Evolutionary conservation across 306 rosid species (phyloP).

Genomic region (Fagus sylvatica): DNA sequence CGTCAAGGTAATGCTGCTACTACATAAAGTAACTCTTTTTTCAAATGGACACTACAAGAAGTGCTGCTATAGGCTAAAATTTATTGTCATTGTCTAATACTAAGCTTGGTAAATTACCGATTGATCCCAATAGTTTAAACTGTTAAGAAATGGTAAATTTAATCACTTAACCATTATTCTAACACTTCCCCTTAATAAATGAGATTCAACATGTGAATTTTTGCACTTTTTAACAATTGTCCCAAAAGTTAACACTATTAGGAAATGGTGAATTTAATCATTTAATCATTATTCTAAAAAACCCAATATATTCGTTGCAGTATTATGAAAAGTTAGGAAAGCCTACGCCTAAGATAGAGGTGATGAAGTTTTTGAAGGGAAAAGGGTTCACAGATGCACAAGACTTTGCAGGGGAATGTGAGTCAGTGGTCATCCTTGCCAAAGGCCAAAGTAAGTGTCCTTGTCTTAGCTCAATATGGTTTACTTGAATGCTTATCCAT

Average conservation of each 20-base stretch:
- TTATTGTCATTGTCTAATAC: not conserved
- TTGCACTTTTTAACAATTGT: too few species aligned
- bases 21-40: not conserved
- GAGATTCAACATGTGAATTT: too few species aligned
- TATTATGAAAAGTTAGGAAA: constrained; percentile 85
- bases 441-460: constrained; percentile 75
- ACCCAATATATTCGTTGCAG: constrained; percentile 28
- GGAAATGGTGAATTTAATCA: too few species aligned
- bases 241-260: too few species aligned
- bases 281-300: too few species aligned
- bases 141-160: too few species aligned
- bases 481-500: not conserved
- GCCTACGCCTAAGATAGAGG: constrained; percentile 76
- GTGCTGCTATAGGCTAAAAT: too few species aligned
- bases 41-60: too few species aligned
- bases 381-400: constrained; percentile 72
- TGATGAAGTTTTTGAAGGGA: constrained; percentile 73
- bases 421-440: constrained; percentile 80
- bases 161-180: too few species aligned
- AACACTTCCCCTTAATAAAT: too few species aligned
- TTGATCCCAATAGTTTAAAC: too few species aligned
- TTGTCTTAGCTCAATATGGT: not conserved
- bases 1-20: constrained; percentile 47
- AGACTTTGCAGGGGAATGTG: constrained; percentile 78
- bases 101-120: too few species aligned